Evolutionary conservation across 768 basidiomycete species (phyloP), one percentile per base, ranked within the genome.

Genomic region (Tulasnella calospora): DNA sequence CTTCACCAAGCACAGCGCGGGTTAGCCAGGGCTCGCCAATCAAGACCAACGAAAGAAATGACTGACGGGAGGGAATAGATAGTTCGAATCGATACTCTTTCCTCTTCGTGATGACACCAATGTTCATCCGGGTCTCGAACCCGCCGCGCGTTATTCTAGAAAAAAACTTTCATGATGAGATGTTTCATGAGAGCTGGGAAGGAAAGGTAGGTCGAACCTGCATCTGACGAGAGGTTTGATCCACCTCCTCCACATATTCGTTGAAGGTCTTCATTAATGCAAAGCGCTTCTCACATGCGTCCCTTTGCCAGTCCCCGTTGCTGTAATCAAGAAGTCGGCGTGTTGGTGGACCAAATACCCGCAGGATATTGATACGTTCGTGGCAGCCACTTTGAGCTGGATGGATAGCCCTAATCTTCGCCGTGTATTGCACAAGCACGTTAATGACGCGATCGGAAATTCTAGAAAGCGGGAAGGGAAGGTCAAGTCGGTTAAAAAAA

Each of bases 361-460:
- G 23, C 51, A 51, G 10, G 51, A 51, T 10, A n/a, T 51, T 23
- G 1, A n/a, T 10, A 51, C n/a, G 2, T 23, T 51, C 23, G n/a
- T 51, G 23, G 51, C 4, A n/a, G 8, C 23, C 9, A 5, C 23
- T 3, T 7, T 51, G 2, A 51, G n/a, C 8, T 23, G 0, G 51
- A 51, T 51, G 23, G 7, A 51, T 2, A 12, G 23, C 10, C 3
- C 23, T 51, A 1, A 51, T 23, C 51, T 21, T 51, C 7, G 51
- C 23, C 4, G n/a, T 23, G 9, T 51, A n/a, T 10, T 2, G 23
- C 51, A n/a, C 23, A 1, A 51, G 23, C 46, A 47, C 7, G 17
- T 19, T 2, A 1, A 6, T 0, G 1, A 51, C 0, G 7, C 23
- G 7, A 2, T 8, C 7, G 21, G n/a, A 5, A 51, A n/a, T n/a